Conservation (phyloP, 116 monocot genomes). For the Cymodocea nodosa region DNA sequence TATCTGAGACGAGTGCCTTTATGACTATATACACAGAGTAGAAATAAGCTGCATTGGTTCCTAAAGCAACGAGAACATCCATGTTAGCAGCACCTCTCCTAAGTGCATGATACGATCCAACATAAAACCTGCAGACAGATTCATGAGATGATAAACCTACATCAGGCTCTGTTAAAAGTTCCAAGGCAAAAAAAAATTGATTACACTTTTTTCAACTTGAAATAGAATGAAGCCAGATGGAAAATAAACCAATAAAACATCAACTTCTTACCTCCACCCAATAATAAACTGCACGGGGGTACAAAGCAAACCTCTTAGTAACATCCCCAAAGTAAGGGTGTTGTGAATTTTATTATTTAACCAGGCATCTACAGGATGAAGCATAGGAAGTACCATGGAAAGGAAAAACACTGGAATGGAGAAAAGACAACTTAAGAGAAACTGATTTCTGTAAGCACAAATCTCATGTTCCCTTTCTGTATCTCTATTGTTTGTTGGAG, state of each 20-base stretch:
- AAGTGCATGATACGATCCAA: slow-evolving; percentile 79
- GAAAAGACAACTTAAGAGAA: slow-evolving; percentile 81
- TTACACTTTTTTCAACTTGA: neutral
- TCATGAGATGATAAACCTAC: too few species aligned
- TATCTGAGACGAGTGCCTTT: slow-evolving; percentile 42
- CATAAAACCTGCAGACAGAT: slow-evolving; percentile 44
- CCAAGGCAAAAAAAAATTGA: slow-evolving; percentile 2
- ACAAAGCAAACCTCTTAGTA: slow-evolving; percentile 64
- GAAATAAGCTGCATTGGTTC: slow-evolving; percentile 90
- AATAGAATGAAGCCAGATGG: too few species aligned
- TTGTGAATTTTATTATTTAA: slow-evolving; percentile 37
- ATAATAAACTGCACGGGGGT: slow-evolving; percentile 83
- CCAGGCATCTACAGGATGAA: slow-evolving; percentile 59
- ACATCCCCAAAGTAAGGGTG: slow-evolving; percentile 56
- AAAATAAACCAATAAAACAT: neutral
- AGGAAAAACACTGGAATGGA: slow-evolving; percentile 66
- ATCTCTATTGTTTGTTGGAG: slow-evolving; percentile 43
- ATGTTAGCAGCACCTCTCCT: slow-evolving; percentile 69
- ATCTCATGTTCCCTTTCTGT: slow-evolving; percentile 42
- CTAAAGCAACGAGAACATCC: slow-evolving; percentile 86
- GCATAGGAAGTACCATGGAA: slow-evolving; percentile 89
- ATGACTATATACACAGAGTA: slow-evolving; percentile 68
- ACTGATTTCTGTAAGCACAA: slow-evolving; percentile 42
- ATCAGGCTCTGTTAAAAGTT: too few species aligned
- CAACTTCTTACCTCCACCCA: slow-evolving; percentile 67